Percentiles rank a stretch among this genome's conserved stretches.
Evolutionary conservation across 1,139 yeast genomes (phyloP).

Genomic region (Yamadazyma sp.): DNA sequence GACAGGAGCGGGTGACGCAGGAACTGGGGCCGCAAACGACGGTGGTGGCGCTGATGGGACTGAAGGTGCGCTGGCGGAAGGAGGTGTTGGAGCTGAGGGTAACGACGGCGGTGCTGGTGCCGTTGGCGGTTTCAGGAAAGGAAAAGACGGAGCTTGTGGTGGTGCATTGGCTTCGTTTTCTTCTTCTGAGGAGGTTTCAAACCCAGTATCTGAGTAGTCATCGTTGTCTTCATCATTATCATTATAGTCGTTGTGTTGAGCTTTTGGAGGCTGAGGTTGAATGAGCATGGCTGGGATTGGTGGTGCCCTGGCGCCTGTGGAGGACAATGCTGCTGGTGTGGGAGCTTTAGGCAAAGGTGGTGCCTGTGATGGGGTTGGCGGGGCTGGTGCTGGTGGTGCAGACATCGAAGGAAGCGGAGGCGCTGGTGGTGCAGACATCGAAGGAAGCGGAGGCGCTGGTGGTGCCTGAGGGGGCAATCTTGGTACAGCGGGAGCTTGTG

Average conservation of each 20-base stretch:
- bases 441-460: conserved; percentile 13
- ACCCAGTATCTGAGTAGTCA: conserved; percentile 10
- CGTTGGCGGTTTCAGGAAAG: conserved; percentile 9
- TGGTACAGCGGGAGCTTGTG: conserved; percentile 15
- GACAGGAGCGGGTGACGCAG: conserved; percentile 8
- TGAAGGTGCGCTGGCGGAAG: conserved; percentile 7
- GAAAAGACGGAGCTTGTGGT: not conserved
- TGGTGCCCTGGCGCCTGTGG: conserved; percentile 6
- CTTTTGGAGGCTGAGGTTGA: conserved; percentile 13
- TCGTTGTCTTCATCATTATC: conserved; percentile 5
- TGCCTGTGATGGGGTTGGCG: conserved; percentile 8
- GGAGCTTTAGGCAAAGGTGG: conserved; percentile 6
- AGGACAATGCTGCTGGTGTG: not conserved
- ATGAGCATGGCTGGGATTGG: conserved; percentile 16
- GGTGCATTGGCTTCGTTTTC: too few relatives aligned
- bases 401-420: conserved; percentile 5
- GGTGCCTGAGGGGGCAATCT: conserved; percentile 18
- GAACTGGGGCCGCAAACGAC: conserved; percentile 18
- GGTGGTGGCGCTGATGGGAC: conserved; percentile 18
- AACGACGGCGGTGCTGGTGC: conserved; percentile 4
- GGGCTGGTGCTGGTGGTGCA: conserved; percentile 3
- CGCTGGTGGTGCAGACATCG: not conserved
- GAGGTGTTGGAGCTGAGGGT: conserved; percentile 11
- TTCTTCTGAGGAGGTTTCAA: conserved; percentile 14
- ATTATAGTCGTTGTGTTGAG: not conserved